Evolutionary conservation across 1,284 basidiomycete species (phyloP).

Genomic region (Tilletiopsis washingtonensis): DNA sequence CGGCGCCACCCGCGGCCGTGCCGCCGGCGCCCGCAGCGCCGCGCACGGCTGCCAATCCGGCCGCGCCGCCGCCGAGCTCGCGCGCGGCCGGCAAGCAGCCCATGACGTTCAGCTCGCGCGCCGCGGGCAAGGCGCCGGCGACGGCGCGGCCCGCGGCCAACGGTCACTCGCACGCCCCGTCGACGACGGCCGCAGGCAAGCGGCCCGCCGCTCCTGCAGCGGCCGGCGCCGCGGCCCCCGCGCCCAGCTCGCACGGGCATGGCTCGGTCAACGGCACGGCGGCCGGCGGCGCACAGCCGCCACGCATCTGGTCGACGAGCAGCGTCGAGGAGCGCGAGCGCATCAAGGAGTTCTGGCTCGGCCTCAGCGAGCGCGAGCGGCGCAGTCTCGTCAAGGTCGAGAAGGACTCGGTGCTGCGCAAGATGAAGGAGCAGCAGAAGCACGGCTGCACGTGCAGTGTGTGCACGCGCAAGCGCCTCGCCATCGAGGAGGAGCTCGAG

Average conservation of each 20-base stretch:
- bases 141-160: constrained; percentile 34
- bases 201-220: constrained; percentile 41
- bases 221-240: no score
- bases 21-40: constrained; percentile 14
- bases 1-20: constrained; percentile 42
- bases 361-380: constrained; percentile 76
- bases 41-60: constrained; percentile 10
- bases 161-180: constrained; percentile 38
- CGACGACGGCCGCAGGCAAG: constrained; percentile 51
- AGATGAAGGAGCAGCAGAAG: constrained; percentile 99
- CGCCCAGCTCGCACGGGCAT: constrained; percentile 1
- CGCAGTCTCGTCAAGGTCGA: constrained; percentile 86
- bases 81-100: constrained; percentile 69
- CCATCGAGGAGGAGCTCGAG: constrained; percentile 98
- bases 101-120: constrained; percentile 51
- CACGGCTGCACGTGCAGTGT: constrained; percentile 92
- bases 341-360: constrained; percentile 96
- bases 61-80: constrained; percentile 53
- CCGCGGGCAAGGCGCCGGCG: constrained; percentile 23
- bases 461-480: constrained; percentile 89
- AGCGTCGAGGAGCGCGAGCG: constrained; percentile 83
- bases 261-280: constrained; percentile 3
- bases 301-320: constrained; percentile 59
- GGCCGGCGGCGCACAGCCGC: neutral
- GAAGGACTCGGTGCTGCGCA: constrained; percentile 89